phyloP scores from a whole-genome alignment of 495 filamentous ascomycete genomes.

The Extremus antarcticus region DNA sequence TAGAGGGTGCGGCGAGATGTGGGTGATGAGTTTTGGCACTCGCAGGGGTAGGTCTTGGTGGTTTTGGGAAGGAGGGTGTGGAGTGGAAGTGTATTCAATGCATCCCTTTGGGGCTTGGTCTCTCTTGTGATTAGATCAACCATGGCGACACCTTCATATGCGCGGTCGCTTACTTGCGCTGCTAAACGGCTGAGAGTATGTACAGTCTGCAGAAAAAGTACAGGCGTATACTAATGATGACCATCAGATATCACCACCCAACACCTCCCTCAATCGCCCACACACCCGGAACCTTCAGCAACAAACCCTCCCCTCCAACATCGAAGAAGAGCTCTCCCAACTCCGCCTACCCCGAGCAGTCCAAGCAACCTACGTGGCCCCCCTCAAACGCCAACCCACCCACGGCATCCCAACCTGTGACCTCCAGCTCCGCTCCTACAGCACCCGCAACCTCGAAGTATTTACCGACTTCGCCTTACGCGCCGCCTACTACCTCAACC shows the following conservation, averaged over 20 bases:
- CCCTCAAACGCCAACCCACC: constrained; percentile 61
- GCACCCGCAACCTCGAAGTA: constrained; percentile 81
- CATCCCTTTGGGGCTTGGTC: too few species aligned
- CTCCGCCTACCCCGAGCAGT: constrained; percentile 60
- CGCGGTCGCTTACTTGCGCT: constrained; percentile 11
- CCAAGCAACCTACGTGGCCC: constrained; percentile 75
- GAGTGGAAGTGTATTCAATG: neutral
- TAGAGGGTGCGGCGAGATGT: neutral
- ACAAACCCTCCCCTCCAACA: neutral
- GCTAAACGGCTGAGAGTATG: constrained; percentile 18
- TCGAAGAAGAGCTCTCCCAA: constrained; percentile 24
- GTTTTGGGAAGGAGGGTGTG: neutral
- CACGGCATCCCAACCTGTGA: constrained; percentile 68
- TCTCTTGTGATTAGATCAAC: neutral
- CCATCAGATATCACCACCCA: constrained; percentile 1
- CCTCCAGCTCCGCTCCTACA: constrained; percentile 87
- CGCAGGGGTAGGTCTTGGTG: neutral
- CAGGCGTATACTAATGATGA: neutral
- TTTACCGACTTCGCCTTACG: constrained; percentile 91
- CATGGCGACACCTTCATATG: constrained; percentile 19
- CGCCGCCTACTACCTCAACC: constrained; percentile 83
- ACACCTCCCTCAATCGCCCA: neutral
- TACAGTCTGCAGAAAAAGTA: neutral
- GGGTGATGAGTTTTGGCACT: neutral
- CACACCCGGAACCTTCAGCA: constrained; percentile 3